Base-by-base conservation (phyloP, 2,329 filamentous ascomycete genomes). In the Colletotrichum australisinense region DNA sequence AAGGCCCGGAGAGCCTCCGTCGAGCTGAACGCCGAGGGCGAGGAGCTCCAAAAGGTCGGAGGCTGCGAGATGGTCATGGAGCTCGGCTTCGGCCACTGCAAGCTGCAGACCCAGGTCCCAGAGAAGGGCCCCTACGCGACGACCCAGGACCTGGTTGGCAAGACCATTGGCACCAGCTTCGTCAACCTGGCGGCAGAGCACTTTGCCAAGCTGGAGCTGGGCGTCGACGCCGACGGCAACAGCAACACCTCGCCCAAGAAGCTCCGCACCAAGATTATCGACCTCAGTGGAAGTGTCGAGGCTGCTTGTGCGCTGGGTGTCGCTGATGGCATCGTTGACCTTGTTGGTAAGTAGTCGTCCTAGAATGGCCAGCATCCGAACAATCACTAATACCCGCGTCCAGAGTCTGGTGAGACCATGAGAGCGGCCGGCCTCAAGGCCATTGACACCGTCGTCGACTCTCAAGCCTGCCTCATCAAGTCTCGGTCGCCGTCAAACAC, bases 341-440 rank as follows among this genome's bases (percentile, higher is more conserved):
- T 99, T 71, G 97, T 99, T 80, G 95, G 95, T 97, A 84, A 81
- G 93, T 90, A 81, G 93, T 90, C 59, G 46, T 59, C 12, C 14
- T 30, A 2, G 26, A n/a, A 58, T 11, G 28, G 9, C 26, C 7
- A 28, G 11, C 22, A 4, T 28, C 38, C 9, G 19, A 16, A 28
- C 19, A 24, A 52, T 30, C 7, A n/a, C 60, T 68, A 35, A 70
- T 63, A 24, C 73, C 46, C 16, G 2, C 30, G 22, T 11, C 24
- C 1, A 97, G 96, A 99, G 87, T 98, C 97, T 24, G 97, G 97
- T 69, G 96, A 98, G 84, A 99, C 97, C 0, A 99, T 99, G 97
- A 93, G 94, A 80, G 97, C 96, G 24, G 96, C 96, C 56, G 97
- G 97, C 28, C 89, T 99, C 63, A 95, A 95, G 85, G 93, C 96